Evolutionary conservation across 2,329 filamentous ascomycete species (phyloP).

Genomic region (Ophiosphaerella herpotricha): DNA sequence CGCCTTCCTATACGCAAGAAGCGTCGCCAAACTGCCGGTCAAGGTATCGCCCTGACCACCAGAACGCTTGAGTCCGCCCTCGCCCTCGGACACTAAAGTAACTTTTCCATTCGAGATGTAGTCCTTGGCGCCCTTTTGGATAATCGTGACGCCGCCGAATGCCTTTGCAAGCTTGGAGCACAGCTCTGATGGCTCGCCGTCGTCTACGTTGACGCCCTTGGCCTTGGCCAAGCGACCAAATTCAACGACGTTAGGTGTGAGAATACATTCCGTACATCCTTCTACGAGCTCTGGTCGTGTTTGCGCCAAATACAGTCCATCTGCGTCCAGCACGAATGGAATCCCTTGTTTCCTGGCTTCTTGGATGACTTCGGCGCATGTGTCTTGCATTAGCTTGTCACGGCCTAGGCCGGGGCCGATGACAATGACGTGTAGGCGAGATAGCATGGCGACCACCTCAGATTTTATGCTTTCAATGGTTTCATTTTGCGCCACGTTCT

Average conservation of each 20-base stretch:
- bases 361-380: constrained; percentile 75
- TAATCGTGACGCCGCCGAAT: constrained; percentile 84
- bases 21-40: constrained; percentile 85
- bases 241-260: constrained; percentile 95
- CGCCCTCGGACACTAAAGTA: constrained; percentile 76
- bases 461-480: constrained; percentile 66
- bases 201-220: constrained; percentile 67
- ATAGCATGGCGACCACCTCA: constrained; percentile 77
- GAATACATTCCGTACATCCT: constrained; percentile 80
- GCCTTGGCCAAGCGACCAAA: constrained; percentile 81
- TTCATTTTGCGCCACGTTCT: constrained; percentile 60
- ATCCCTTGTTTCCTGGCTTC: constrained; percentile 74
- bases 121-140: constrained; percentile 86
- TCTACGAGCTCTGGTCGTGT: constrained; percentile 74
- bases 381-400: constrained; percentile 87
- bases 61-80: constrained; percentile 84
- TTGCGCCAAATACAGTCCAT: constrained; percentile 80
- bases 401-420: constrained; percentile 90
- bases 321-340: constrained; percentile 88
- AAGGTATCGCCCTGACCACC: constrained; percentile 96
- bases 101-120: constrained; percentile 78
- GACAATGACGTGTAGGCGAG: constrained; percentile 87
- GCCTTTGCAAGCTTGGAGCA: constrained; percentile 72
- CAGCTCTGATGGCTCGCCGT: constrained; percentile 60
- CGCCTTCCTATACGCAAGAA: constrained; percentile 84